phyloP scores from a whole-genome alignment of 140 eudicot genomes.

The Bidens hawaiensis region DNA sequence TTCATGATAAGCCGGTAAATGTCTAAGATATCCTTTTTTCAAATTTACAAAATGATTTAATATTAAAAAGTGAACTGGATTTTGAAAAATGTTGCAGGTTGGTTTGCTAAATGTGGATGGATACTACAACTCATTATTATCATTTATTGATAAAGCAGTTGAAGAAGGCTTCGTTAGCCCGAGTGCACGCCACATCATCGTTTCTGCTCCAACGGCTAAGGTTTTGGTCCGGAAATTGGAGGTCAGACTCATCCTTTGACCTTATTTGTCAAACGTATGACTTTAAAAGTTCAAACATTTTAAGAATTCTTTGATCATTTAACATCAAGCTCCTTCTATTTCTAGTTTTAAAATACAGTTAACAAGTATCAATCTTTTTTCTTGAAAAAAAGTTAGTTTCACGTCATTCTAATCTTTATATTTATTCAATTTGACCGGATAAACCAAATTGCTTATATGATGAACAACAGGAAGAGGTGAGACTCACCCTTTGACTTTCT shows the following conservation, averaged over 20 bases:
- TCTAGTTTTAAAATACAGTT: too few relatives aligned
- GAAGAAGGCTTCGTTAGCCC: conserved; percentile 86
- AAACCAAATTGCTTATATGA: too few relatives aligned
- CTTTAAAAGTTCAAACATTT: too few relatives aligned
- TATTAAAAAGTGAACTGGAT: not conserved
- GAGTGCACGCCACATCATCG: conserved; percentile 76
- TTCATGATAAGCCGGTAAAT: conserved; percentile 84
- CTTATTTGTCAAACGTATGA: conserved; percentile 6
- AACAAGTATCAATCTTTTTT: too few relatives aligned
- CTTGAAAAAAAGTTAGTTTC: too few relatives aligned
- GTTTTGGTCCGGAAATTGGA: conserved; percentile 75
- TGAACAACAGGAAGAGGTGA: too few relatives aligned
- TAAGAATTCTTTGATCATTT: too few relatives aligned
- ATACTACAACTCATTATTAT: conserved; percentile 63
- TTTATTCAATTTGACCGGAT: too few relatives aligned
- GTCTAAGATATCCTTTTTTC: not conserved
- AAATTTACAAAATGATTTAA: not conserved
- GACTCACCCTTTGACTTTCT: too few relatives aligned
- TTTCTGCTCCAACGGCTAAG: conserved; percentile 80
- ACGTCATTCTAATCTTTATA: too few relatives aligned
- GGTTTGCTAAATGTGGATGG: conserved; percentile 89
- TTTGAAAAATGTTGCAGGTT: conserved; percentile 40
- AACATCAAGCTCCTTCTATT: too few relatives aligned
- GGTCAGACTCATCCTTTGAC: conserved; percentile 35
- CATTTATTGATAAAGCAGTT: conserved; percentile 83